Conservation (phyloP, 2,329 filamentous ascomycete species). For the Neopestalotiopsis sp. region DNA sequence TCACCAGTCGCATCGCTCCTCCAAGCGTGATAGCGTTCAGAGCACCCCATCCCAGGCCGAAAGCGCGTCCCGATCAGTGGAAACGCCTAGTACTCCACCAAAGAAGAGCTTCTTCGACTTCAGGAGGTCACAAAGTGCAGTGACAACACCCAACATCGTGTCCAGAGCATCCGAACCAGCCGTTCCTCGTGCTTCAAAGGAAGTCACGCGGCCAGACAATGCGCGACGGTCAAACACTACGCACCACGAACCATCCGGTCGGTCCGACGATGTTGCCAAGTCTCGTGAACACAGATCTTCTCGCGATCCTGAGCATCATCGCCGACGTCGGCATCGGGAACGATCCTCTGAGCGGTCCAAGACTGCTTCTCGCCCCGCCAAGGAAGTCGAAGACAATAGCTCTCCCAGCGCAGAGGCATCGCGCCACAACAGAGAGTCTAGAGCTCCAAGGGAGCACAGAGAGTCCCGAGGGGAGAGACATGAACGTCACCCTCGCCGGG, state of each 20-base stretch:
- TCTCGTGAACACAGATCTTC: not conserved
- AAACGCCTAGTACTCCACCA: not conserved
- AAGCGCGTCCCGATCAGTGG: not conserved
- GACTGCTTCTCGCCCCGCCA: not conserved
- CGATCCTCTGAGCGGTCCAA: not conserved
- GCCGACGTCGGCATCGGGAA: not conserved
- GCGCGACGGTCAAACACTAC: slow-evolving; percentile 12
- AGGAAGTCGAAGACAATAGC: not conserved
- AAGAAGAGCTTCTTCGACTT: slow-evolving; percentile 21
- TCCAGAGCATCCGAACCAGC: slow-evolving; percentile 12
- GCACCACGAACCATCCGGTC: not conserved
- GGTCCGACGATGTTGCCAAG: not conserved
- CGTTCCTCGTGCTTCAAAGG: slow-evolving; percentile 14
- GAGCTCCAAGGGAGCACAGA: slow-evolving; percentile 2
- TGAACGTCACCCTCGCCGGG: slow-evolving; percentile 4
- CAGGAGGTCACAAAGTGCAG: slow-evolving; percentile 11
- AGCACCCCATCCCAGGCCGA: slow-evolving; percentile 18
- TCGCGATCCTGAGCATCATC: not conserved
- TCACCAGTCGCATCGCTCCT: slow-evolving; percentile 19
- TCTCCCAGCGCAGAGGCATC: not conserved
- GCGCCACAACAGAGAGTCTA: not conserved
- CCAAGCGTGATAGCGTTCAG: slow-evolving; percentile 14
- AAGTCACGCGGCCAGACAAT: not conserved
- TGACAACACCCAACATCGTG: slow-evolving; percentile 1
- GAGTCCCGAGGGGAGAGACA: not conserved